phyloP scores from a whole-genome alignment of 352 stramenopile species.

The Phytophthora pluvialis region DNA sequence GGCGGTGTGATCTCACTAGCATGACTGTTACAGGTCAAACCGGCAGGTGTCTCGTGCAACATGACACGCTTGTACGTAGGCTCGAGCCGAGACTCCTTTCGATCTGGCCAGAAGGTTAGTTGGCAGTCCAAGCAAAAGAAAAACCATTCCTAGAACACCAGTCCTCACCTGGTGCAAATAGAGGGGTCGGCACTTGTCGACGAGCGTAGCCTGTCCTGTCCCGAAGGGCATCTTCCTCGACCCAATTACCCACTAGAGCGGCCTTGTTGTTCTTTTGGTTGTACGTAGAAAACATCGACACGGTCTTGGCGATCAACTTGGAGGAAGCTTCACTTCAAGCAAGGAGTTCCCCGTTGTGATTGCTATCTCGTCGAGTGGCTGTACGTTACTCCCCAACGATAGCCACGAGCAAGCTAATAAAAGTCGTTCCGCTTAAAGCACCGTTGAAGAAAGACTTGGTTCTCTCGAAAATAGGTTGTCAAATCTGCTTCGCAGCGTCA shows the following conservation, averaged over 20 bases:
- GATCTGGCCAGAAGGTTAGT: slow-evolving; percentile 30
- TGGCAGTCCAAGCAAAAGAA: neutral
- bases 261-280: slow-evolving; percentile 87
- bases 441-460: slow-evolving; percentile 1
- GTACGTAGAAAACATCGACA: slow-evolving; percentile 63
- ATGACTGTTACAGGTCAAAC: slow-evolving; percentile 39
- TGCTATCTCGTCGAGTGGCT: slow-evolving; percentile 10
- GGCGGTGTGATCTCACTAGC: slow-evolving; percentile 31
- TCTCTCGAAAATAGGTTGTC: slow-evolving; percentile 29
- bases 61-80: slow-evolving; percentile 62
- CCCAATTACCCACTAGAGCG: slow-evolving; percentile 84
- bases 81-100: slow-evolving; percentile 49
- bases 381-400: slow-evolving; percentile 8
- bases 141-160: neutral
- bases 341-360: neutral
- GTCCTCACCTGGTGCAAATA: slow-evolving; percentile 40
- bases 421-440: slow-evolving; percentile 17
- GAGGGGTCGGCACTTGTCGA: slow-evolving; percentile 50
- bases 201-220: slow-evolving; percentile 63
- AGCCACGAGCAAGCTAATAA: slow-evolving; percentile 13
- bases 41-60: slow-evolving; percentile 36
- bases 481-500: neutral
- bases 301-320: neutral
- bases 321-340: neutral
- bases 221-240: slow-evolving; percentile 81